Percentiles rank a stretch among this genome's conserved stretches.
Conservation (phyloP, 2,329 filamentous ascomycete species). For the Salinomyces thailandicus region DNA sequence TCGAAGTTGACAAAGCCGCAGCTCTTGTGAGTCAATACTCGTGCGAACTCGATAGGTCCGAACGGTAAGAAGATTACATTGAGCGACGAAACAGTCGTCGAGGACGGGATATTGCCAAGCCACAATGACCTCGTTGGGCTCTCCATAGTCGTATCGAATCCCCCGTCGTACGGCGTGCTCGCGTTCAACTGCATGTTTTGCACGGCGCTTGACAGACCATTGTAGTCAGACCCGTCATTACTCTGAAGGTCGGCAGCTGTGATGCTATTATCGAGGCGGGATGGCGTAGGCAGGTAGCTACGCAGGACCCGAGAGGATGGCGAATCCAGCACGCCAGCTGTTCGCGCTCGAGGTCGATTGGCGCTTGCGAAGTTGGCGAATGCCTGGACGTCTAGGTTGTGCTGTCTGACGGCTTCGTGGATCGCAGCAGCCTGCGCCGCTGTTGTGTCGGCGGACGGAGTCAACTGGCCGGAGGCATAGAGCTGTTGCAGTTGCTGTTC, state of each 20-base stretch:
- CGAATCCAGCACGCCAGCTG: slow-evolving; percentile 81
- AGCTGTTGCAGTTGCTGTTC: slow-evolving; percentile 41
- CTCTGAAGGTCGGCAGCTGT: slow-evolving; percentile 64
- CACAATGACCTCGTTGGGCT: slow-evolving; percentile 87
- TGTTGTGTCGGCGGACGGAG: slow-evolving; percentile 47
- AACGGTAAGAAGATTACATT: slow-evolving; percentile 94
- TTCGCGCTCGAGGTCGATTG: slow-evolving; percentile 77
- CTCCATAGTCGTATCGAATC: slow-evolving; percentile 71
- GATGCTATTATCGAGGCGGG: slow-evolving; percentile 64
- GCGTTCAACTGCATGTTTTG: slow-evolving; percentile 65
- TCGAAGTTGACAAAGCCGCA: slow-evolving; percentile 99
- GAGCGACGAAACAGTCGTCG: slow-evolving; percentile 88
- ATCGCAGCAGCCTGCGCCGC: slow-evolving; percentile 48
- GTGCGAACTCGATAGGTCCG: slow-evolving; percentile 78
- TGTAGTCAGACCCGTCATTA: slow-evolving; percentile 66
- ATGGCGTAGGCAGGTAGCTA: slow-evolving; percentile 65
- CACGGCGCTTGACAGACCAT: slow-evolving; percentile 70
- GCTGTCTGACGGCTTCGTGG: slow-evolving; percentile 68
- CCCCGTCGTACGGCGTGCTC: slow-evolving; percentile 54
- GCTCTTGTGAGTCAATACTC: slow-evolving; percentile 96
- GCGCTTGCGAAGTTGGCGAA: slow-evolving; percentile 76
- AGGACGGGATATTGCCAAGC: slow-evolving; percentile 95
- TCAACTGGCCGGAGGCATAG: slow-evolving; percentile 47
- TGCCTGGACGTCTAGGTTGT: slow-evolving; percentile 87
- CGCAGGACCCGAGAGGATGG: slow-evolving; percentile 54